Conservation (phyloP, 768 basidiomycete species). For the Suillus sp. region DNA sequence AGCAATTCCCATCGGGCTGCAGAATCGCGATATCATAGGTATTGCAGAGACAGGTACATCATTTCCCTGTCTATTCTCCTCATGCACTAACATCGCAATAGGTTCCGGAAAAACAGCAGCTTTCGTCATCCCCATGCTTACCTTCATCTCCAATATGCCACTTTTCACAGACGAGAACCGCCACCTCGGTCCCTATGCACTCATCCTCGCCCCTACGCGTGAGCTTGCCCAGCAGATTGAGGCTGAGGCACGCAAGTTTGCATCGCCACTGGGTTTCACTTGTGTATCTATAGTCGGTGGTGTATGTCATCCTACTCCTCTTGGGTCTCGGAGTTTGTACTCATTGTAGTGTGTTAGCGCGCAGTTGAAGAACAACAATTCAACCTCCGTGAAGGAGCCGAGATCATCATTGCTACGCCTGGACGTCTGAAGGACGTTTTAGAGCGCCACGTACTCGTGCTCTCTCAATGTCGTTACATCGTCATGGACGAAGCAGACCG, state of each 20-base stretch:
- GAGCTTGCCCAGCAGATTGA: conserved; percentile 99
- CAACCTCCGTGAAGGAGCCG: conserved; percentile 95
- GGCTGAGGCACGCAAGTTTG: conserved; percentile 89
- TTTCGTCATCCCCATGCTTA: conserved; percentile 97
- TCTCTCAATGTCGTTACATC: conserved; percentile 96
- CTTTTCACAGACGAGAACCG: conserved; percentile 90
- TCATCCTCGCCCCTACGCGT: conserved; percentile 96
- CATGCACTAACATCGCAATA: conserved; percentile 31
- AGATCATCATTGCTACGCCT: conserved; percentile 98
- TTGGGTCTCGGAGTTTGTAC: conserved; percentile 12
- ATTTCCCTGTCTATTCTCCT: conserved; percentile 7
- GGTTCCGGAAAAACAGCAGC: conserved; percentile 99
- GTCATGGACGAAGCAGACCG: conserved; percentile 99
- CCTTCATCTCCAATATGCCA: conserved; percentile 88
- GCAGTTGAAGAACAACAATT: conserved; percentile 98
- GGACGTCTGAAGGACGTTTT: conserved; percentile 98
- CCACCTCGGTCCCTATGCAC: conserved; percentile 90
- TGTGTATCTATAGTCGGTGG: conserved; percentile 99
- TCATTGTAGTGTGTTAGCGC: conserved; percentile 48
- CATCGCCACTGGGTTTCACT: conserved; percentile 83
- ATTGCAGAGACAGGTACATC: conserved; percentile 93
- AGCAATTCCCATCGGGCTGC: conserved; percentile 97
- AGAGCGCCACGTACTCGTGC: conserved; percentile 91
- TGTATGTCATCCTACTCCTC: conserved; percentile 41
- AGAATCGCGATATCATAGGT: conserved; percentile 96